Conservation (phyloP, 2,329 filamentous ascomycete genomes). For the Epichloe bromicola region DNA sequence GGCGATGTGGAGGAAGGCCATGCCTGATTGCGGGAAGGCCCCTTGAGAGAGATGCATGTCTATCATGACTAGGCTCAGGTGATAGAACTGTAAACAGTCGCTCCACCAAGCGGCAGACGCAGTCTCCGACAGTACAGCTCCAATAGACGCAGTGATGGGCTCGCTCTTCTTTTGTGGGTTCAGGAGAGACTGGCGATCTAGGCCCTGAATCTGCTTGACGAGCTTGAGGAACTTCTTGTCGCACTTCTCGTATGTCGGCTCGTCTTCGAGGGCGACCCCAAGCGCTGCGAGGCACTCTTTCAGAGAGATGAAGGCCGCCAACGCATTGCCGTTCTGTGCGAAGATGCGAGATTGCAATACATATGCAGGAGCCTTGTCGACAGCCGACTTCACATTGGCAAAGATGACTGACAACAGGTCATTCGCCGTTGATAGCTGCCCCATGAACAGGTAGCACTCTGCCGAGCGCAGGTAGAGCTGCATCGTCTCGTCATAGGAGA, state of each 20-base stretch:
- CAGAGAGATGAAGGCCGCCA: slow-evolving; percentile 54
- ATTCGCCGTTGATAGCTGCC: slow-evolving; percentile 54
- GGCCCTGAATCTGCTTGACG: slow-evolving; percentile 44
- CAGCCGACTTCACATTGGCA: slow-evolving; percentile 51
- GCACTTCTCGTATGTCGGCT: slow-evolving; percentile 62
- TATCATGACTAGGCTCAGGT: slow-evolving; percentile 53
- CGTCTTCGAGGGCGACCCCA: slow-evolving; percentile 50
- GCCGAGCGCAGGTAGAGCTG: slow-evolving; percentile 66
- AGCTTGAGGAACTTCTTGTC: slow-evolving; percentile 59
- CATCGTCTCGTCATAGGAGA: slow-evolving; percentile 76
- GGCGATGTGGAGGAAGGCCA: slow-evolving; percentile 54
- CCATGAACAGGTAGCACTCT: slow-evolving; percentile 72
- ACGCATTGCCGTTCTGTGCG: slow-evolving; percentile 59
- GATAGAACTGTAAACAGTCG: slow-evolving; percentile 59
- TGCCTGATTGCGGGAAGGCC: slow-evolving; percentile 54
- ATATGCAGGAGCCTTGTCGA: slow-evolving; percentile 75
- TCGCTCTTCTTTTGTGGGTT: slow-evolving; percentile 32
- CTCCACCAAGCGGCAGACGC: slow-evolving; percentile 62
- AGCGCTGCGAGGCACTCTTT: slow-evolving; percentile 59
- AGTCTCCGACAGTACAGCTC: slow-evolving; percentile 58
- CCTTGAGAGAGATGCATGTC: slow-evolving; percentile 51
- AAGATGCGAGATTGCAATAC: slow-evolving; percentile 72
- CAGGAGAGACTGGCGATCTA: slow-evolving; percentile 36
- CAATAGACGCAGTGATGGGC: slow-evolving; percentile 46
- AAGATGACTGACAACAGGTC: slow-evolving; percentile 59